Percentiles rank a stretch among this genome's conserved stretches.
phyloP scores from a whole-genome alignment of 2,329 filamentous ascomycete genomes.

The Simplicillium aogashimaense region DNA sequence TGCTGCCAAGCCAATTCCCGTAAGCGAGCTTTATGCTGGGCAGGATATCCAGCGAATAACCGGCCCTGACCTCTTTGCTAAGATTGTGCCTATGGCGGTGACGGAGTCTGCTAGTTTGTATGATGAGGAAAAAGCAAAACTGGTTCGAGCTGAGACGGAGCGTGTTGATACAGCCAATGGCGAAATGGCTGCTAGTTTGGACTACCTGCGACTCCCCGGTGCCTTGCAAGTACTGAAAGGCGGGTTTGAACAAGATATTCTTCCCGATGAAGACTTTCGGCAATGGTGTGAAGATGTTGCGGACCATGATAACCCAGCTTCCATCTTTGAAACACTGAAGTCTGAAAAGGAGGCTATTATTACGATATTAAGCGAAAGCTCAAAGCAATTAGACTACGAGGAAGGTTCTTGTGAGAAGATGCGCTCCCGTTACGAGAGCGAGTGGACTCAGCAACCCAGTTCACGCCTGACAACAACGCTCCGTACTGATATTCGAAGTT shows the following conservation, averaged over 20 bases:
- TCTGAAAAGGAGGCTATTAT: slow-evolving; percentile 69
- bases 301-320: slow-evolving; percentile 68
- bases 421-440: slow-evolving; percentile 89
- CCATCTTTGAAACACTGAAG: slow-evolving; percentile 70
- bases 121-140: slow-evolving; percentile 95
- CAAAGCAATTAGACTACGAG: slow-evolving; percentile 89
- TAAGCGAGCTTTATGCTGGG: slow-evolving; percentile 91
- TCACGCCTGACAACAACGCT: slow-evolving; percentile 80
- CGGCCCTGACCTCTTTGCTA: slow-evolving; percentile 91
- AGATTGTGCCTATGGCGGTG: slow-evolving; percentile 91
- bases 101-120: slow-evolving; percentile 96
- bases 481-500: slow-evolving; percentile 76
- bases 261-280: slow-evolving; percentile 83
- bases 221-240: slow-evolving; percentile 88
- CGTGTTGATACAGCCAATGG: slow-evolving; percentile 86
- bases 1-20: slow-evolving; percentile 92
- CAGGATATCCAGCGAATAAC: slow-evolving; percentile 97
- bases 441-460: slow-evolving; percentile 97
- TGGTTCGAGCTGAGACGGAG: slow-evolving; percentile 88
- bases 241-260: slow-evolving; percentile 79
- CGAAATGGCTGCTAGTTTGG: slow-evolving; percentile 90
- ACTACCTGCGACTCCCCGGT: slow-evolving; percentile 83
- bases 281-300: slow-evolving; percentile 92
- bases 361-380: slow-evolving; percentile 63
- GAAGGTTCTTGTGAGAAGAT: slow-evolving; percentile 99